Evolutionary conservation across 2,329 filamentous ascomycete species (phyloP), one percentile per base, ranked within the genome.

Genomic region (Alternaria longipes): DNA sequence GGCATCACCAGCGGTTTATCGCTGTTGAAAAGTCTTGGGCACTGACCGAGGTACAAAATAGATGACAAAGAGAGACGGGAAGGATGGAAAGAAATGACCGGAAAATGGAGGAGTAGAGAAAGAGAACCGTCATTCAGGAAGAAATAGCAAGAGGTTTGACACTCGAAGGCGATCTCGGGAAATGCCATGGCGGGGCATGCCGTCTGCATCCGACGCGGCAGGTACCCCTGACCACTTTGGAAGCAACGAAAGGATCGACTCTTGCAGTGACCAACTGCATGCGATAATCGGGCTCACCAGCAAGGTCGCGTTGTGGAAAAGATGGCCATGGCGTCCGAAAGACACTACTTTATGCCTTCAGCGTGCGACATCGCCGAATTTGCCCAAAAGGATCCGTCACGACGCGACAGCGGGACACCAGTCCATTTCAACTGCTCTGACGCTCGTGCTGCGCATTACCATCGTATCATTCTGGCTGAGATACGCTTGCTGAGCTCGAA

Each of bases 121-220:
- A 30, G n/a, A 18, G 5, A 6, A 18, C 6, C 14, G 4, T 52
- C 22, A 3, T 12, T 16, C 20, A 12, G 14, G 18, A 49, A n/a
- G 42, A 59, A 20, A 34, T 49, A 9, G 18, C n/a, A 18, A 6
- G 22, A 42, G 7, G 26, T 28, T 46, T 34, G 41, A 20, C 8
- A 36, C 5, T 8, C 49, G 16, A 18, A 18, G 9, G 20, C 18
- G 20, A 24, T 40, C 14, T 24, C 24, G 24, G 49, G 47, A 32
- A 8, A 5, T 58, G 6, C n/a, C 28, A 14, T 50, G 22, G 45
- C 7, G 44, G 51, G 36, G 36, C 22, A 42, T 26, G 56, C 44
- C 44, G 22, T 20, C 50, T 44, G 38, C 49, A n/a, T 55, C 44
- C 30, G 38, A 4, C 18, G 24, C 52, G 36, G 57, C 52, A 24